Base-by-base conservation (phyloP, 2,329 filamentous ascomycete genomes). In the Beauveria sp. region DNA sequence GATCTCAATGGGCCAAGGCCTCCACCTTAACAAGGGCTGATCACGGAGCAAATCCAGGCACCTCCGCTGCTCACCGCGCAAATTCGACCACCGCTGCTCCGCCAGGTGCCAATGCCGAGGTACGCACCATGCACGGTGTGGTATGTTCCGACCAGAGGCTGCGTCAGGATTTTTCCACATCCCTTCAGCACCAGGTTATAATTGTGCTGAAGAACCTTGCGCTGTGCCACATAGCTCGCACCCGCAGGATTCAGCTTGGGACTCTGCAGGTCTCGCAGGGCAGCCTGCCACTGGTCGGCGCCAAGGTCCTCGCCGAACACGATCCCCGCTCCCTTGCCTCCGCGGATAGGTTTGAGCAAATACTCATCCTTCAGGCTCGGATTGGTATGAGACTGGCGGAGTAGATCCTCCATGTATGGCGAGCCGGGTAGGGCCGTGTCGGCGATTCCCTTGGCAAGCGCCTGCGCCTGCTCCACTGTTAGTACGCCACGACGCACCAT, bases 261-360 rank as follows among this genome's bases (percentile, higher is more conserved):
- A n/a, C 26, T 60, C 34, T 50, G 56, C 56, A 59, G 46, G 22
- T 40, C 46, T 20, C 38, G 45, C 12, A 59, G 22, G 8, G 46
- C 45, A 16, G 20, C 43, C 22, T 20, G 38, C 48, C 49, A 52
- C 48, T 52, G 24, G 18, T 57, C 43, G 5, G 43, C 20, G 43
- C 20, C 9, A 8, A 49, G 45, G n/a, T 77, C 73, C 3, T 75
- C 72, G 14, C 75, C 73, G 49, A 78, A 77, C 0, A 75, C 49
- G 43, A 78, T 77, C 1, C 75, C 76, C 1, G 69, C 70, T 0
- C 76, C 76, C 49, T 76, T 76, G 0, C 74, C 76, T n/a, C 73
- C 69, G 1, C 73, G 71, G 18, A 74, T 70, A 0, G 73, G 74
- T 51, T 78, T 78, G 0, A 78, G 67, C 0, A 78, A 64, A 62